phyloP scores from a whole-genome alignment of 1,284 basidiomycete genomes.

The Ceratobasidium papillatum region DNA sequence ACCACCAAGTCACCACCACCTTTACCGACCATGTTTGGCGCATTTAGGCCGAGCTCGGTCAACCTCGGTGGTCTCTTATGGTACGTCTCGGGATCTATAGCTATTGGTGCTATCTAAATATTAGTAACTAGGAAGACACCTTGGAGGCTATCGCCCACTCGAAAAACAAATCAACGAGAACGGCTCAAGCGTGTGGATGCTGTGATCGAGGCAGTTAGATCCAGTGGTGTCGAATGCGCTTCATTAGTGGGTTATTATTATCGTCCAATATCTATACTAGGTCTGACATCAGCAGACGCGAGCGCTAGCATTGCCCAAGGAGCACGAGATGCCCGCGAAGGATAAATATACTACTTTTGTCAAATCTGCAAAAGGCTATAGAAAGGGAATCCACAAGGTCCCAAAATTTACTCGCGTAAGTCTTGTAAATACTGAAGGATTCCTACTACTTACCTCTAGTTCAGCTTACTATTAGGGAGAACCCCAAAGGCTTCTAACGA shows the following conservation, averaged over 20 bases:
- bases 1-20: slow-evolving; percentile 8
- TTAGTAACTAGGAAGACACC: slow-evolving; percentile 83
- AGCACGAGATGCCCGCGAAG: slow-evolving; percentile 83
- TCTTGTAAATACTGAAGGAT: slow-evolving; percentile 41
- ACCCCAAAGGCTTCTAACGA: slow-evolving; percentile 45
- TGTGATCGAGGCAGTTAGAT: slow-evolving; percentile 87
- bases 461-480: slow-evolving; percentile 44
- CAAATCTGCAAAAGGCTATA: slow-evolving; percentile 73
- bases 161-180: slow-evolving; percentile 89
- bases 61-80: slow-evolving; percentile 80
- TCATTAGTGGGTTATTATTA: slow-evolving; percentile 68
- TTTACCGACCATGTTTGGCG: slow-evolving; percentile 69
- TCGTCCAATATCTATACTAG: not conserved
- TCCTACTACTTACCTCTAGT: not conserved
- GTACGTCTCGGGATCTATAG: slow-evolving; percentile 54
- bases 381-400: slow-evolving; percentile 96
- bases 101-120: not conserved
- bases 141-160: slow-evolving; percentile 88
- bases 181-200: slow-evolving; percentile 92
- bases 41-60: slow-evolving; percentile 73
- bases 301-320: slow-evolving; percentile 83
- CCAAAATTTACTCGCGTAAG: slow-evolving; percentile 92
- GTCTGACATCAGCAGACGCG: slow-evolving; percentile 56
- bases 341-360: slow-evolving; percentile 98
- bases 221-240: slow-evolving; percentile 79